Base-by-base conservation (phyloP, 768 basidiomycete genomes). In the Amanita pseudoporphyria region DNA sequence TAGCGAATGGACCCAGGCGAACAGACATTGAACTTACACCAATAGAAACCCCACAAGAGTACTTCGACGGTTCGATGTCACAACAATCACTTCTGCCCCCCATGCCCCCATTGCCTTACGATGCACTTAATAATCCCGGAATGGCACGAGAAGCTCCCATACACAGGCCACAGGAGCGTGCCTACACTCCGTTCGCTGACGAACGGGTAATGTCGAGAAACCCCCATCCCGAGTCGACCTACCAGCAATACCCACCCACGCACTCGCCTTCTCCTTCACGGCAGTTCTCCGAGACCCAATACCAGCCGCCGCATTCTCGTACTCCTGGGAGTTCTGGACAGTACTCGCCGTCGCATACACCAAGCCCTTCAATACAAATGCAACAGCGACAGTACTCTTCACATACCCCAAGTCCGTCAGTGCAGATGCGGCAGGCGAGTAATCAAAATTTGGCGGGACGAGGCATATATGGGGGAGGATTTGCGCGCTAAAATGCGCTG, bases 141-240 rank as follows among this genome's bases (percentile, higher is more conserved):
- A 71, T 66, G 3, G 70, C 68, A 53, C 68, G 81, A 40, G 78
- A 84, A 56, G 82, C 82, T 5, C 77, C 84, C 1, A 60, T 79
- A 1, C 82, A 86, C 58, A 71, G 85, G 50, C 82, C 81, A 5
- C 72, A 70, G 61, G 68, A 68, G 52, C 56, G 67, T 16, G 58
- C 61, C 26, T 67, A 70, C 52, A 67, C 69, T 12, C 66, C 69
- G 37, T 66, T 59, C 47, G 67, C 69, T 31, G 62, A 39, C 13
- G 36, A 46, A 1, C 43, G 24, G 1, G 21, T 36, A 45, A 32
- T 40, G 32, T 33, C 44, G 18, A 52, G 35, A 35, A 36, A 19
- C n/a, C 37, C 57, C 1, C 55, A 55, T 19, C 41, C 56, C 38
- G 52, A 51, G 41, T 57, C 53, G 16, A 54, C 53, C 35, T 45